These are phyloP conservation scores for Lentinus tigrinus DNA, from an alignment of 768 basidiomycete species.

Conservation along the genomic window DNA sequence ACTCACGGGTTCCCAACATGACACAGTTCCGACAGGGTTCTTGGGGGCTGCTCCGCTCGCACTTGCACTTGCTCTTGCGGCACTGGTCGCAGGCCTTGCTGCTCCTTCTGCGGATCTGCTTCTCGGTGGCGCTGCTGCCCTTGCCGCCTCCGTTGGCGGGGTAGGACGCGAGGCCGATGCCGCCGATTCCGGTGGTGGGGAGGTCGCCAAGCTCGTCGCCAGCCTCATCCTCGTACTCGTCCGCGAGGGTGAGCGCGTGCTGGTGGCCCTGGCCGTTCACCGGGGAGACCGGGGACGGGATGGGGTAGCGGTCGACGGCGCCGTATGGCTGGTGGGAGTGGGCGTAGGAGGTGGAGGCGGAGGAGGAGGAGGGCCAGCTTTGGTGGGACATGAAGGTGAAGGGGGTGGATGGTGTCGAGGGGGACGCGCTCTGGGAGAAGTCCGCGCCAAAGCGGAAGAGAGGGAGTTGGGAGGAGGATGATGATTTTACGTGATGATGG, in stretches of 20 bases:
- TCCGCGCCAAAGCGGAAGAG: constrained; percentile 23
- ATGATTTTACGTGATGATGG: constrained; percentile 13
- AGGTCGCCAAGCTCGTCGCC: constrained; percentile 61
- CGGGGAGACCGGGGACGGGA: constrained; percentile 48
- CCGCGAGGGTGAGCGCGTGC: constrained; percentile 21
- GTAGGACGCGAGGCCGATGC: constrained; percentile 20
- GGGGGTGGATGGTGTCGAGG: constrained; percentile 21
- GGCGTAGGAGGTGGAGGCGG: constrained; percentile 21
- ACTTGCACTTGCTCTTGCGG: constrained; percentile 75
- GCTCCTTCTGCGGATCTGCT: constrained; percentile 65
- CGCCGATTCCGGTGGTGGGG: constrained; percentile 28
- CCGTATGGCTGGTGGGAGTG: constrained; percentile 9
- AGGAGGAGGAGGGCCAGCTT: constrained; percentile 17
- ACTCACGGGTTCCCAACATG: constrained; percentile 68
- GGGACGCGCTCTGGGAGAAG: constrained; percentile 15
- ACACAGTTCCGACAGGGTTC: constrained; percentile 78
- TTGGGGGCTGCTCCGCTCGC: constrained; percentile 60
- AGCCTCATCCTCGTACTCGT: constrained; percentile 51
- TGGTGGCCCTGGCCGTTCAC: constrained; percentile 11
- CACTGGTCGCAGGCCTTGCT: constrained; percentile 92
- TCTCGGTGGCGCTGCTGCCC: constrained; percentile 33
- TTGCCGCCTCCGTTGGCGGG: constrained; percentile 19
- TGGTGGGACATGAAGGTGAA: constrained; percentile 28
- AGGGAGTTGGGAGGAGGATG: constrained; percentile 9
- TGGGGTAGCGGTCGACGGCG: constrained; percentile 23